Base-by-base conservation (phyloP, 306 rosid genomes). In the Luffa aegyptiaca region DNA sequence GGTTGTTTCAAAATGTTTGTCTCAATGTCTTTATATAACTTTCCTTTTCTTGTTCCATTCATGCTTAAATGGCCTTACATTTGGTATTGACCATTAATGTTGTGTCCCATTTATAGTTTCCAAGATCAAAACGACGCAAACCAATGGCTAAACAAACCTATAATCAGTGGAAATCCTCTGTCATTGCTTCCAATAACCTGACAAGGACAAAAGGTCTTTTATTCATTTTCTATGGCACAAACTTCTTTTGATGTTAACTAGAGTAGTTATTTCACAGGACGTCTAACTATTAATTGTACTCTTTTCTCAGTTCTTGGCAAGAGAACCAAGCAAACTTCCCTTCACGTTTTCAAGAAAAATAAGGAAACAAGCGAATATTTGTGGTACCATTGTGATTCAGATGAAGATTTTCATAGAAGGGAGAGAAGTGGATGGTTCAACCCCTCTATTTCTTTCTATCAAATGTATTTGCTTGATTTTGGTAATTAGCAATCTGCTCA, bases 151-250 rank as follows among this genome's bases (percentile, higher is more conserved):
- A 86, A 12, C 86, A 75, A 12, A 88, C 83, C 39, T 92, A 91
- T 56, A 88, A 88, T 79, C 83, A 90, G 48, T 93, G 97, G 97
- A 93, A 89, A 77, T 86, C 91, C 56, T 81, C 90, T 56, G 97
- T 95, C 51, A 56, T 93, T 49, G 81, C 84, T 75, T 91, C 96
- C 37, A 91, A 90, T 79, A 78, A 88, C 33, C 68, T 86, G 82
- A 89, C 63, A 84, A 90, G 83, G 64, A 70, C 83, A 57, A 87
- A 84, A 90, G 97, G 98, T 91, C 59, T 21, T 35, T 42, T 56
- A 64, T 52, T 69, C 81, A 58, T 75, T 41, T 44, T 37, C 35
- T 21, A 10, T 16, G 77, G 21, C 37, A 9, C 65, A 76, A 41
- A 42, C 1, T 45, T n/a, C 31, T 13, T 70, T 63, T 33, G 72